Percentiles rank a stretch among this genome's conserved stretches.
Conservation (phyloP, 805 yeast species). For the Saccharomycopsis sp. region DNA sequence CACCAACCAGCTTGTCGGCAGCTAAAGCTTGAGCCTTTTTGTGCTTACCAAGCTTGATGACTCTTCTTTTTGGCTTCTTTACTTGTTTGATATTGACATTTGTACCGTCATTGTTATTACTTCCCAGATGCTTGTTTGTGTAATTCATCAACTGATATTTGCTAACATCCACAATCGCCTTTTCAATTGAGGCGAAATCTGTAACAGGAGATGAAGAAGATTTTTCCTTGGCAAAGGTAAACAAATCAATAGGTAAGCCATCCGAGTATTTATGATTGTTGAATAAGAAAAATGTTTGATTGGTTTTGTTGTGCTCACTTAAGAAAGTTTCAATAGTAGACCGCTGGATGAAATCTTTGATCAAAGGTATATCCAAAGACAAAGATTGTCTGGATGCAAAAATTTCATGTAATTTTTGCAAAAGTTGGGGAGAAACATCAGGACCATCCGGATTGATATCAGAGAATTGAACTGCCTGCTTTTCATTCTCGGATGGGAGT, state of each 20-base stretch:
- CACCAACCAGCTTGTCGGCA: neutral
- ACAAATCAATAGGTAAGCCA: constrained; percentile 17
- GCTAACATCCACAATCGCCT: constrained; percentile 16
- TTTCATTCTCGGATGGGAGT: constrained; percentile 22
- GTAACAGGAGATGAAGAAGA: no score
- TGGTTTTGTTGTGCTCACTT: constrained; percentile 10
- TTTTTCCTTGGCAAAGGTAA: neutral
- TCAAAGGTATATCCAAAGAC: constrained; percentile 53
- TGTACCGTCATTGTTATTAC: no score
- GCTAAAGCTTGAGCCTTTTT: neutral
- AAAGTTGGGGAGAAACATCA: constrained; percentile 57
- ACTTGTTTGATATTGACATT: no score
- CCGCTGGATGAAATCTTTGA: constrained; percentile 50
- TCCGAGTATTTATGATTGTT: constrained; percentile 15
- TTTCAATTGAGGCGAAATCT: constrained; percentile 15
- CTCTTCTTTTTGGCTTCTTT: constrained; percentile 26
- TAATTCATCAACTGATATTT: constrained; percentile 20
- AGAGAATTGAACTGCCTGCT: constrained; percentile 36
- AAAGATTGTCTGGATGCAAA: constrained; percentile 73
- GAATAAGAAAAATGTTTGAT: constrained; percentile 15
- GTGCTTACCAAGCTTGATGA: constrained; percentile 22
- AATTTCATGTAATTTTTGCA: constrained; percentile 58
- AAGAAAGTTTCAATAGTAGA: constrained; percentile 33
- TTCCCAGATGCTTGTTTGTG: constrained; percentile 15
- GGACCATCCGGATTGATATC: constrained; percentile 50